phyloP scores from a whole-genome alignment of 2,329 filamentous ascomycete genomes.

The Akanthomyces dipterigenus region DNA sequence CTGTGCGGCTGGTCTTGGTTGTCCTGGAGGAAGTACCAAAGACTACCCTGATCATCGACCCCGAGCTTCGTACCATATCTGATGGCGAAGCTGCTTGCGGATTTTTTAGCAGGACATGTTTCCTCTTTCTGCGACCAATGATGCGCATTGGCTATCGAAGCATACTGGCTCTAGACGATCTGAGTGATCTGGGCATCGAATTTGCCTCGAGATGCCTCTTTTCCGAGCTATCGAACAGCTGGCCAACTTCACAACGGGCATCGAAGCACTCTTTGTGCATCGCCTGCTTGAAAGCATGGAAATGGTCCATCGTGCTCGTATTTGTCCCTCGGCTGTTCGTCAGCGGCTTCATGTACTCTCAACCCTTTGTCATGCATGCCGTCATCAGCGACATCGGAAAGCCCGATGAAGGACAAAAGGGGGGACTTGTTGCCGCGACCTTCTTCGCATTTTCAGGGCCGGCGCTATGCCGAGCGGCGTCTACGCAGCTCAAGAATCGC shows the following conservation, averaged over 20 bases:
- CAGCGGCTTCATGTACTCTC: neutral
- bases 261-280: neutral
- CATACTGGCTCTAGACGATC: neutral
- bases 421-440: neutral
- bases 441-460: neutral
- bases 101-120: neutral
- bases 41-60: neutral
- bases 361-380: neutral
- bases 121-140: neutral
- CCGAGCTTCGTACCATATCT: neutral
- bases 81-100: neutral
- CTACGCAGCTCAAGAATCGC: neutral
- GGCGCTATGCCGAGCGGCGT: neutral
- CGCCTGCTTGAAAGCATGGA: constrained; percentile 18
- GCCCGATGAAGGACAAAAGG: constrained; percentile 12
- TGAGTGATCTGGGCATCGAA: neutral
- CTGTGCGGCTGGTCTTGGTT: neutral
- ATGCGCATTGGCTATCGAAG: neutral
- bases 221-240: neutral
- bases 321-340: neutral
- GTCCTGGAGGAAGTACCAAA: neutral
- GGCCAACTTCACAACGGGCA: neutral
- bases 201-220: neutral
- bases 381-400: constrained; percentile 15
- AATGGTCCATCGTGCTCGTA: constrained; percentile 7